Conservation (phyloP, 305 asterid species). For the Ilex paraguariensis region DNA sequence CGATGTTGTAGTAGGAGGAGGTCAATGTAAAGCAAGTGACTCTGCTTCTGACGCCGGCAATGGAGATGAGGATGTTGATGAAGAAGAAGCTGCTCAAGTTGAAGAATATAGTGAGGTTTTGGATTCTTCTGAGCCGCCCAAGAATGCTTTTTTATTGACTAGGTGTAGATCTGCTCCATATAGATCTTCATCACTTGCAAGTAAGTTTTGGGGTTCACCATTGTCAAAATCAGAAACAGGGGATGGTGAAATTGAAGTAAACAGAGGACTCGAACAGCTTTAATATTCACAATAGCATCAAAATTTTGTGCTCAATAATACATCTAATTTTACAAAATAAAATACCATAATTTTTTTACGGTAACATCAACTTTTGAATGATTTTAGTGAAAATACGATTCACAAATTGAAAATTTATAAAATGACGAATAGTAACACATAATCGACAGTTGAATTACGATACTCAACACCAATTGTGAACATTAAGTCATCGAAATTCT, state of each 20-base stretch:
- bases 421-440: too few species aligned
- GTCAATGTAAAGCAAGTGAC: constrained; percentile 8
- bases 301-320: too few species aligned
- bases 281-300: too few species aligned
- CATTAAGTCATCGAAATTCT: too few species aligned
- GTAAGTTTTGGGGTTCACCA: constrained; percentile 62
- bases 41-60: background rate
- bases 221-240: constrained; percentile 17
- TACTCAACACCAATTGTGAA: too few species aligned
- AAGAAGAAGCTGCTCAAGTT: constrained; percentile 13
- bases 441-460: too few species aligned
- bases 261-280: background rate
- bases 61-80: constrained; percentile 12
- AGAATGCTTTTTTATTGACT: constrained; percentile 55
- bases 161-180: constrained; percentile 98
- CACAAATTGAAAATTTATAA: too few species aligned
- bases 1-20: constrained; percentile 26
- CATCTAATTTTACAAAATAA: too few species aligned
- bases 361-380: too few species aligned
- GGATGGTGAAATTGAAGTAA: constrained; percentile 4
- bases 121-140: constrained; percentile 42
- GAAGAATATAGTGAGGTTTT: constrained; percentile 21
- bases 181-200: constrained; percentile 74
- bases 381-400: too few species aligned
- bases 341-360: too few species aligned